phyloP scores from a whole-genome alignment of 768 basidiomycete species.

The Boletus reticuloceps region DNA sequence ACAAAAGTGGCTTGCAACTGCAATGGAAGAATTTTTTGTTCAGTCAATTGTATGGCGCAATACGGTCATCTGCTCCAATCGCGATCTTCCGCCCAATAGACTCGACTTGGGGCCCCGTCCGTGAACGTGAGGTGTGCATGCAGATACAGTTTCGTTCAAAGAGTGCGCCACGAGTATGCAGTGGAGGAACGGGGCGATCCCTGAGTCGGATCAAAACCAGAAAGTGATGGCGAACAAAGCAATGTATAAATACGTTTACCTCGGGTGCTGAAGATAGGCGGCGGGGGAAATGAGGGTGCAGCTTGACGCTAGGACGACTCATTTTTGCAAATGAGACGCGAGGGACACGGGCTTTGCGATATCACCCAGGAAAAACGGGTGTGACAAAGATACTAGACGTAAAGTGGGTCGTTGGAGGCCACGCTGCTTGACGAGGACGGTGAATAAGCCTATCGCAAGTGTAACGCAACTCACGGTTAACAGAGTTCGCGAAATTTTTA shows the following conservation, averaged over 20 bases:
- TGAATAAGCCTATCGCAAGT: not conserved
- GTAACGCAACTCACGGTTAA: too few species aligned
- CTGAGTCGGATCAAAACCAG: conserved; percentile 28
- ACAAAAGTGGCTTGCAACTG: conserved; percentile 7
- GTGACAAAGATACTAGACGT: conserved; percentile 22
- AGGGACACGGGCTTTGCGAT: conserved; percentile 3
- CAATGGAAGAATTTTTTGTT: conserved; percentile 15
- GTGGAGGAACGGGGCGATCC: conserved; percentile 15
- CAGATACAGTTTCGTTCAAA: conserved; percentile 10
- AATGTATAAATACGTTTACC: conserved; percentile 6
- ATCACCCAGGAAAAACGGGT: conserved; percentile 11
- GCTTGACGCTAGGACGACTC: conserved; percentile 5
- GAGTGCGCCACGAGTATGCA: conserved; percentile 8
- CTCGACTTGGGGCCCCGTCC: conserved; percentile 1
- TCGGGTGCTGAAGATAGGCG: conserved; percentile 1
- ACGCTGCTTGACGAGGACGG: conserved; percentile 11
- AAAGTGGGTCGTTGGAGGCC: conserved; percentile 22
- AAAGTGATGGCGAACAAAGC: conserved; percentile 9
- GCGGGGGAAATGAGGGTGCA: conserved; percentile 7
- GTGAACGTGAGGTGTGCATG: conserved; percentile 5
- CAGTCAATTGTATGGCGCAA: conserved; percentile 8
- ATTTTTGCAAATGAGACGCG: conserved; percentile 14
- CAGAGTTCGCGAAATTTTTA: not conserved
- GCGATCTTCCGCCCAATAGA: conserved; percentile 14
- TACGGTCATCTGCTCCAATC: not conserved